Conservation (phyloP, 1,284 basidiomycete genomes). For the Phlebopus sp. region DNA sequence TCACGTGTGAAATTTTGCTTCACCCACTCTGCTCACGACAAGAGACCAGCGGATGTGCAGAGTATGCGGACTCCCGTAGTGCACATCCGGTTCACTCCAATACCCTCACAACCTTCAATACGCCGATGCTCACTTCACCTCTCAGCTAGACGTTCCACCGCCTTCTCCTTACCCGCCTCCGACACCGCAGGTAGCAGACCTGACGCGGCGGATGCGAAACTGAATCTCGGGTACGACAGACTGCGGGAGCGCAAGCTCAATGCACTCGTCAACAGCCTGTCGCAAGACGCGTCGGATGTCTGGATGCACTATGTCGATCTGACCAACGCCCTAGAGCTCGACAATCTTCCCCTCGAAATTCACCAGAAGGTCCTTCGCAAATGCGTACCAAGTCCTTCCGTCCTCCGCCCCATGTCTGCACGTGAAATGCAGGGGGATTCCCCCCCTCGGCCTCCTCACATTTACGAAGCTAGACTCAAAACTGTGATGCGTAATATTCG, state of each 20-base stretch:
- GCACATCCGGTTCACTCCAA: constrained; percentile 16
- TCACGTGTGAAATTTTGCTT: constrained; percentile 22
- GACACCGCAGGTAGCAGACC: constrained; percentile 1
- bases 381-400: constrained; percentile 48
- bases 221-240: constrained; percentile 7
- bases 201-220: constrained; percentile 5
- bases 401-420: constrained; percentile 44
- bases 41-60: constrained; percentile 7
- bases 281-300: constrained; percentile 42
- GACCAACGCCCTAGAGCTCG: constrained; percentile 43
- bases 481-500: constrained; percentile 67
- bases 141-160: constrained; percentile 5
- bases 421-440: constrained; percentile 38
- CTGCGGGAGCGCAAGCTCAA: constrained; percentile 29
- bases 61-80: constrained; percentile 27
- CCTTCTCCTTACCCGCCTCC: constrained; percentile 3
- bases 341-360: constrained; percentile 54
- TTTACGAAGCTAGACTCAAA: constrained; percentile 62
- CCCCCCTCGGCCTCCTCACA: constrained; percentile 39
- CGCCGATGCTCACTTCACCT: constrained; percentile 11
- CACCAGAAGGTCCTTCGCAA: constrained; percentile 67
- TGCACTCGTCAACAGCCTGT: constrained; percentile 33
- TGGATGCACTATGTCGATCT: constrained; percentile 63
- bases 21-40: not conserved
- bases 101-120: constrained; percentile 6